These are phyloP conservation scores for Lepidium sativum DNA, from an alignment of 345 rosid species.

Conservation along the genomic window DNA sequence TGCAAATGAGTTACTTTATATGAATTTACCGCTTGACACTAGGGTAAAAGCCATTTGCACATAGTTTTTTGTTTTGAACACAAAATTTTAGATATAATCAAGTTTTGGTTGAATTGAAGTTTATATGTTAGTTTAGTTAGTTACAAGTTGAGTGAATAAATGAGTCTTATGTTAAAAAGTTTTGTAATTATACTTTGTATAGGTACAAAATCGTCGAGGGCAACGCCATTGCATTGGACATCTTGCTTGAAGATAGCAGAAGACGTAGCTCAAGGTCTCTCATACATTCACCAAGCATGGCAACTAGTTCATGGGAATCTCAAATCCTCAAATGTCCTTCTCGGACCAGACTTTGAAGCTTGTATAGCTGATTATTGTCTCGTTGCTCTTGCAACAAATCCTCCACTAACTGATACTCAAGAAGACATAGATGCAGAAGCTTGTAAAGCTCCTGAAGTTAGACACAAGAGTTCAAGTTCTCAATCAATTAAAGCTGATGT, in stretches of 20 bases:
- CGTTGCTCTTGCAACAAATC: conserved; percentile 30
- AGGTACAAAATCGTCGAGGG: conserved; percentile 77
- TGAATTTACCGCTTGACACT: too few species aligned
- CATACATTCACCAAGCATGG: conserved; percentile 96
- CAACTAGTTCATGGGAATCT: conserved; percentile 87
- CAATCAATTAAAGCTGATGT: conserved; percentile 55
- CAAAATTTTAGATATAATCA: too few species aligned
- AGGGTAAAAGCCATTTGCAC: too few species aligned
- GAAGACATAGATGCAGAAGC: conserved; percentile 33
- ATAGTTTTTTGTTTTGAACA: too few species aligned
- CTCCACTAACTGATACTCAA: conserved; percentile 12
- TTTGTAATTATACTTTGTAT: conserved; percentile 7
- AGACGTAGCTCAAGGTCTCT: conserved; percentile 90
- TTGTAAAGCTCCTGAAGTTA: conserved; percentile 56
- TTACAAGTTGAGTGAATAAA: not conserved
- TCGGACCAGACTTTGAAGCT: conserved; percentile 90
- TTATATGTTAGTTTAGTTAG: not conserved
- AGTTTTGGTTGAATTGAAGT: too few species aligned
- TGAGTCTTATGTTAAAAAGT: not conserved
- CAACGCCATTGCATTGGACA: conserved; percentile 94
- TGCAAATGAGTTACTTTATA: too few species aligned
- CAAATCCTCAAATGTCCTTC: conserved; percentile 74
- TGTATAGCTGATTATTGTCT: conserved; percentile 77
- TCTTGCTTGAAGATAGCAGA: conserved; percentile 87
- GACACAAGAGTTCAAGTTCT: conserved; percentile 31